phyloP scores from a whole-genome alignment of 768 basidiomycete genomes.

The Tulasnella calospora region DNA sequence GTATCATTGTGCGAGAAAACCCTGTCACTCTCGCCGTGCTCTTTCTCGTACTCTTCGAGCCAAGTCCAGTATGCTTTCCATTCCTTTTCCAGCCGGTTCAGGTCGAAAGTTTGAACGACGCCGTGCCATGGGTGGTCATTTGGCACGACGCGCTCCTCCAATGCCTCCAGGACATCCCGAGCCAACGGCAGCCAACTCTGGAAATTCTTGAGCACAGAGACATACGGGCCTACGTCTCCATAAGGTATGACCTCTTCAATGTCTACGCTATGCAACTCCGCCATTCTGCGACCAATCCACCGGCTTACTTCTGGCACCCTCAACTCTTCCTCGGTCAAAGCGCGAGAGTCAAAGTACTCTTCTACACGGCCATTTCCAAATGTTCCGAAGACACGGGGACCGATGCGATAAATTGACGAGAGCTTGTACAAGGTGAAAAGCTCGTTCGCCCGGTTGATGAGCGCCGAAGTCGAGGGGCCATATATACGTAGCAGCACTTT shows the following conservation, averaged over 20 bases:
- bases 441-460: conserved; percentile 85
- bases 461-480: conserved; percentile 74
- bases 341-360: conserved; percentile 87
- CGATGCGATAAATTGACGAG: conserved; percentile 81
- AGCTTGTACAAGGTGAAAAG: conserved; percentile 84
- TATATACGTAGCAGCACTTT: conserved; percentile 89
- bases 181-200: conserved; percentile 67
- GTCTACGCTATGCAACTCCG: conserved; percentile 91
- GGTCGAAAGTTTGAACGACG: conserved; percentile 48
- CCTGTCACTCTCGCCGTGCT: conserved; percentile 54
- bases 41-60: conserved; percentile 57
- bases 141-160: conserved; percentile 35
- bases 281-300: conserved; percentile 92
- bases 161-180: conserved; percentile 58
- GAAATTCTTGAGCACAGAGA: conserved; percentile 63
- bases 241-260: conserved; percentile 59
- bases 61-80: conserved; percentile 69
- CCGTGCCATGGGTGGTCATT: conserved; percentile 25
- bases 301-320: conserved; percentile 68
- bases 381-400: conserved; percentile 88
- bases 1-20: conserved; percentile 92
- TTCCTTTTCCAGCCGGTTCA: conserved; percentile 56
- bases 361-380: conserved; percentile 94
- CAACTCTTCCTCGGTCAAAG: conserved; percentile 72
- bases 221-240: conserved; percentile 45